phyloP scores from a whole-genome alignment of 1,284 basidiomycete species.

The Vanrija pseudolonga region DNA sequence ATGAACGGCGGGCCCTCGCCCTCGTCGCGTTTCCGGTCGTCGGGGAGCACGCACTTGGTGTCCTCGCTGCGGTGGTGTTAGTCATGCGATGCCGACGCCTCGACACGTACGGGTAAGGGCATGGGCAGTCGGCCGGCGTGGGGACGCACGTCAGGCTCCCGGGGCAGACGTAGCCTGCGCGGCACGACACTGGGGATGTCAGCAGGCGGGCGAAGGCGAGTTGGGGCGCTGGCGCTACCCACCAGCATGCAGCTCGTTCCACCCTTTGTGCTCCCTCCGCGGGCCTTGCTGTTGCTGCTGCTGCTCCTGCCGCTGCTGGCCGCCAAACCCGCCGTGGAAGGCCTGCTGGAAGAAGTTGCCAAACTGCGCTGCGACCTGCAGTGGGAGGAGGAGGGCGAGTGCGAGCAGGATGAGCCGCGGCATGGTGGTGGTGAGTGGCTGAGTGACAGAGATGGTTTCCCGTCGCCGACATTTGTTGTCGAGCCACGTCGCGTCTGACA shows the following conservation, averaged over 20 bases:
- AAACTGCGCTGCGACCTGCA: constrained; percentile 31
- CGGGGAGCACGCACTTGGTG: constrained; percentile 42
- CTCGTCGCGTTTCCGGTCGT: constrained; percentile 39
- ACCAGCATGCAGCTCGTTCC: constrained; percentile 35
- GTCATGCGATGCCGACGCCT: background rate
- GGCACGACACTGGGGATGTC: constrained; percentile 35
- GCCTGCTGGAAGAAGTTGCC: constrained; percentile 43
- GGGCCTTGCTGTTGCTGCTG: constrained; percentile 14
- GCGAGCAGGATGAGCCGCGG: constrained; percentile 2
- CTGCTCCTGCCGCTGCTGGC: constrained; percentile 22
- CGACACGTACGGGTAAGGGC: constrained; percentile 45
- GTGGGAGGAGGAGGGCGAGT: constrained; percentile 9
- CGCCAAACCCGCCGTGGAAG: constrained; percentile 27
- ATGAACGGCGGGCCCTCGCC: constrained; percentile 47
- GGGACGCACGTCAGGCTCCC: constrained; percentile 41
- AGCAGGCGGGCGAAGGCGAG: background rate
- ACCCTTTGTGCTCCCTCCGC: constrained; percentile 37
- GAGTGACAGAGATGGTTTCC: too few species aligned
- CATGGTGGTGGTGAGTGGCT: background rate
- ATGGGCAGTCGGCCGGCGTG: constrained; percentile 47
- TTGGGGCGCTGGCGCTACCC: too few species aligned
- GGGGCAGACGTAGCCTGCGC: constrained; percentile 46
- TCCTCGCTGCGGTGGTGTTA: constrained; percentile 32
- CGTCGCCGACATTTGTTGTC: background rate
- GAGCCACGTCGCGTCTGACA: too few species aligned